phyloP scores from a whole-genome alignment of 345 rosid genomes.

The Angophora floribunda region DNA sequence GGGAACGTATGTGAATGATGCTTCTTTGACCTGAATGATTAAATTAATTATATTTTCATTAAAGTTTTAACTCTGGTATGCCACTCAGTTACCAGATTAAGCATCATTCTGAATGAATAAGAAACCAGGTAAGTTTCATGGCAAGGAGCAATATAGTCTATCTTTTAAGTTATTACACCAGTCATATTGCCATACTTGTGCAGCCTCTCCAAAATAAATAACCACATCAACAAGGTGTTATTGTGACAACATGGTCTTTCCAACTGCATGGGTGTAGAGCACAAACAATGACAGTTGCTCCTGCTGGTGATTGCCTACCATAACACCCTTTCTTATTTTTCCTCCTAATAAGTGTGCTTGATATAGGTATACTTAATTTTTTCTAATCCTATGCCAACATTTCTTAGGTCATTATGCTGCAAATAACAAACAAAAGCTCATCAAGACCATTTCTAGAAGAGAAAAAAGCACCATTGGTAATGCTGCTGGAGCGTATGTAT shows the following conservation, averaged over 20 bases:
- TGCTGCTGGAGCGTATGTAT: conserved; percentile 49
- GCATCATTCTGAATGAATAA: background rate
- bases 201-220: background rate
- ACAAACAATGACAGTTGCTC: background rate
- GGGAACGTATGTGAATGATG: conserved; percentile 42
- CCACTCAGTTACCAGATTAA: background rate
- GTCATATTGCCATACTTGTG: background rate
- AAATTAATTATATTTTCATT: conserved; percentile 32
- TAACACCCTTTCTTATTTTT: background rate
- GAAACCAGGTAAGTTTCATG: background rate
- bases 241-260: background rate
- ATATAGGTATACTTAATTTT: background rate
- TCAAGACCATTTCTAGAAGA: conserved; percentile 3
- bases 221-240: background rate
- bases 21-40: conserved; percentile 66
- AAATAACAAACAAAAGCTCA: background rate
- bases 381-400: background rate
- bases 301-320: background rate
- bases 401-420: background rate
- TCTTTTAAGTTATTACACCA: background rate
- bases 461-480: conserved; percentile 60
- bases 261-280: background rate
- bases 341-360: background rate
- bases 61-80: conserved; percentile 14
- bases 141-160: background rate